Conservation (phyloP, 1,284 basidiomycete genomes). For the Pulveroboletus sp. region DNA sequence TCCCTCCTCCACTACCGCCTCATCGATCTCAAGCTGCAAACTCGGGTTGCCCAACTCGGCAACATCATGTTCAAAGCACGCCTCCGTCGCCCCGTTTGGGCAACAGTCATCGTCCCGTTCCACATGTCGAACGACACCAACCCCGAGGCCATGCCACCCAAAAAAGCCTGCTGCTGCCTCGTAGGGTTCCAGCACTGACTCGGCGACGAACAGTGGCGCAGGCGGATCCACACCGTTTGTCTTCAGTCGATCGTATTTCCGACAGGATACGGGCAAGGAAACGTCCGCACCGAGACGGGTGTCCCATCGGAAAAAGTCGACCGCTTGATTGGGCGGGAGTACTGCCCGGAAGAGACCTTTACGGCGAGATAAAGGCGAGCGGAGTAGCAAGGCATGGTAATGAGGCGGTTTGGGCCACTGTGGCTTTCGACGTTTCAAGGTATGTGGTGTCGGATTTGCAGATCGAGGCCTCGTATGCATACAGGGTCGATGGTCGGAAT, state of each 20-base stretch:
- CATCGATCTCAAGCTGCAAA: slow-evolving; percentile 17
- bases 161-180: slow-evolving; percentile 29
- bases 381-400: slow-evolving; percentile 30
- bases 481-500: slow-evolving; percentile 2
- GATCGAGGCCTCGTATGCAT: slow-evolving; percentile 1
- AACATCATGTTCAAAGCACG: not conserved
- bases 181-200: slow-evolving; percentile 22
- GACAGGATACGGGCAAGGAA: not conserved
- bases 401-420: slow-evolving; percentile 30
- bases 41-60: not conserved
- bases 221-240: not conserved
- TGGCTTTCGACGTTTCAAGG: slow-evolving; percentile 13
- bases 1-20: slow-evolving; percentile 25
- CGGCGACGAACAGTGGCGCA: slow-evolving; percentile 16
- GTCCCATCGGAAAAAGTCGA: slow-evolving; percentile 29
- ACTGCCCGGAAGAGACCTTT: slow-evolving; percentile 27
- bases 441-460: slow-evolving; percentile 8
- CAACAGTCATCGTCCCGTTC: not conserved
- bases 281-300: slow-evolving; percentile 1
- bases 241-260: not conserved
- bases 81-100: not conserved
- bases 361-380: slow-evolving; percentile 27
- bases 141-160: slow-evolving; percentile 27
- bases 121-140: slow-evolving; percentile 5
- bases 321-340: slow-evolving; percentile 14